Conservation (phyloP, 306 rosid genomes). For the Cucumis cinereus region DNA sequence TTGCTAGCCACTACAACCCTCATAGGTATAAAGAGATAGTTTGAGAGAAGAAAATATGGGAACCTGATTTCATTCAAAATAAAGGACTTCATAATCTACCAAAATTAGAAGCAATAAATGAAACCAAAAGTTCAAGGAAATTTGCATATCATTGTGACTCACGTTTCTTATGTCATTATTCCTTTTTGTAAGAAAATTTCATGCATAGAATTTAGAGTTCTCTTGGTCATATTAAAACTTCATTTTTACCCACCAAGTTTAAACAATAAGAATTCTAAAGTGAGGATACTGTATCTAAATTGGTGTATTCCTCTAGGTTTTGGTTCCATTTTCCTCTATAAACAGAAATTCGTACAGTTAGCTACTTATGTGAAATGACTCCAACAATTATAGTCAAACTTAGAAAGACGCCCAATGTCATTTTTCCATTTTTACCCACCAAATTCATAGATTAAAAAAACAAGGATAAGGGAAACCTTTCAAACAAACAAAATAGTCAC, state of each 20-base stretch:
- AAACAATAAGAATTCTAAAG: not conserved
- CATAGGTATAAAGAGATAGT: not conserved
- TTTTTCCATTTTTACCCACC: too few relatives aligned
- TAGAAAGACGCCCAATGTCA: too few relatives aligned
- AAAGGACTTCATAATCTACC: not conserved
- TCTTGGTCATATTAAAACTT: not conserved
- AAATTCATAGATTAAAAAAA: not conserved
- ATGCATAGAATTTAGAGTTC: not conserved
- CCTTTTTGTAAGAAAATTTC: not conserved
- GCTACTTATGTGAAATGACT: not conserved
- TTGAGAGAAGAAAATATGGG: not conserved
- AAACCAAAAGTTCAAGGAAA: not conserved
- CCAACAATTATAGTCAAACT: not conserved
- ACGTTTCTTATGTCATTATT: not conserved
- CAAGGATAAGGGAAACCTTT: not conserved
- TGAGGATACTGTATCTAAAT: not conserved
- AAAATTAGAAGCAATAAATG: not conserved
- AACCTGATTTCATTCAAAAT: not conserved
- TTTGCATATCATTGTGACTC: not conserved
- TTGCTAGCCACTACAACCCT: not conserved
- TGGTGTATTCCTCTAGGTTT: not conserved
- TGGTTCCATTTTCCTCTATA: not conserved
- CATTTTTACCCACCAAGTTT: not conserved
- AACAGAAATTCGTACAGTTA: not conserved
- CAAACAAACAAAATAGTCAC: not conserved